Evolutionary conservation across 768 basidiomycete genomes (phyloP).

Genomic region (Leccinellum rugosiceps): DNA sequence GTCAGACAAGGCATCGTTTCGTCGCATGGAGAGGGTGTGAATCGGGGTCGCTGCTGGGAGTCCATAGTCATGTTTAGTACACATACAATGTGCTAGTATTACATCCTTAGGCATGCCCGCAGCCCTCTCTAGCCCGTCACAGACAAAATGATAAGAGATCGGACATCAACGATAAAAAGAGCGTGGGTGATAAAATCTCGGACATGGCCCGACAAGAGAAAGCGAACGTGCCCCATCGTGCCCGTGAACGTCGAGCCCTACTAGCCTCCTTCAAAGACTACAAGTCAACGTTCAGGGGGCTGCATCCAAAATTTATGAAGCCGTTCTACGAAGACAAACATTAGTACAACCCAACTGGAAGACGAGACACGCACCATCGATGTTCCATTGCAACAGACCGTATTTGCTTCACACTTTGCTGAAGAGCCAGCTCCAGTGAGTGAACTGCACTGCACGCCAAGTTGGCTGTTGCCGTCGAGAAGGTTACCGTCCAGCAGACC

Average conservation of each 20-base stretch:
- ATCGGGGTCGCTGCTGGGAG: constrained; percentile 19
- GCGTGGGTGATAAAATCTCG: constrained; percentile 20
- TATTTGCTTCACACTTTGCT: constrained; percentile 9
- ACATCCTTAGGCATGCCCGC: constrained; percentile 15
- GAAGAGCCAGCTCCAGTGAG: constrained; percentile 27
- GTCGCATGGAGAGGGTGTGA: constrained; percentile 21
- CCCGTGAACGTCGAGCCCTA: neutral
- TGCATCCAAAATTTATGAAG: constrained; percentile 27
- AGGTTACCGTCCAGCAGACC: constrained; percentile 4
- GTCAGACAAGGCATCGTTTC: neutral
- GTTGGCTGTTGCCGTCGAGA: neutral
- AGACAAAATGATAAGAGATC: constrained; percentile 8
- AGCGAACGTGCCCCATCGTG: constrained; percentile 15
- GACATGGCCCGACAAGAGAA: constrained; percentile 10
- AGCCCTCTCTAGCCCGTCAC: no score
- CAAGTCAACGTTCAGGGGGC: constrained; percentile 7
- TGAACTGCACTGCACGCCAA: constrained; percentile 20
- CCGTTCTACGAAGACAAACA: constrained; percentile 11
- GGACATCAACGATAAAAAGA: constrained; percentile 23
- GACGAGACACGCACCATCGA: constrained; percentile 10
- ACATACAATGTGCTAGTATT: constrained; percentile 13
- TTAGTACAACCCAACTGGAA: no score
- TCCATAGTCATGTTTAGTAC: neutral
- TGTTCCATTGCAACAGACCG: constrained; percentile 25
- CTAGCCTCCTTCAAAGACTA: constrained; percentile 4